Percentiles rank a stretch among this genome's conserved stretches.
Evolutionary conservation across 768 basidiomycete species (phyloP).

Genomic region (Porpolomopsis calyptriformis): DNA sequence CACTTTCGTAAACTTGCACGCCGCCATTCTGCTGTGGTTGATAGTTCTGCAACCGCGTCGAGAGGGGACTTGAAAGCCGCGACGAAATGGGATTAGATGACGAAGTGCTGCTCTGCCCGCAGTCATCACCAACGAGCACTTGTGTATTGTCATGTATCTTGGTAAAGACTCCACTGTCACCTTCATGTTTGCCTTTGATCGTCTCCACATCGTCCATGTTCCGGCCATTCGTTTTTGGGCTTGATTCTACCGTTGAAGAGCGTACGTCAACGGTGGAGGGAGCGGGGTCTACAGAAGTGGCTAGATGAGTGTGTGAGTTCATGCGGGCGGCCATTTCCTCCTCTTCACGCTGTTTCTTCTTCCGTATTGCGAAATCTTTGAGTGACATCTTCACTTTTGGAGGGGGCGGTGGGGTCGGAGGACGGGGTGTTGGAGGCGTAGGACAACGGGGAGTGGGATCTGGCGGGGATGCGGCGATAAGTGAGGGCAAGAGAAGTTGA

Average conservation of each 20-base stretch:
- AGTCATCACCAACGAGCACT: too few relatives aligned
- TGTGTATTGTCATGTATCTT: neutral
- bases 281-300: constrained; percentile 7
- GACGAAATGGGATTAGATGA: neutral
- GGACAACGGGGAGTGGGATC: neutral
- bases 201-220: neutral
- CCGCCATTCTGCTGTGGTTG: constrained; percentile 2
- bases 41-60: too few relatives aligned
- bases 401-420: constrained; percentile 21
- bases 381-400: constrained; percentile 48
- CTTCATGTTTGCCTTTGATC: neutral
- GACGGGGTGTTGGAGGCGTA: neutral
- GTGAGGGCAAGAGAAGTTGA: constrained; percentile 3
- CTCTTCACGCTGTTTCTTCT: constrained; percentile 43
- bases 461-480: neutral
- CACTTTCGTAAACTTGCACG: neutral
- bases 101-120: constrained; percentile 2
- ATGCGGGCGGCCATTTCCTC: constrained; percentile 17
- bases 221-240: neutral
- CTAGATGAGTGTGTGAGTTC: too few relatives aligned
- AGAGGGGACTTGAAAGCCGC: too few relatives aligned
- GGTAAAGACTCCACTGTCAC: neutral
- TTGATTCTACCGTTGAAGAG: constrained; percentile 6
- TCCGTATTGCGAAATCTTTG: constrained; percentile 46
- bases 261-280: neutral